These are phyloP conservation scores for Exserohilum rostratum DNA, from an alignment of 2,329 filamentous ascomycete genomes.

Conservation along the genomic window DNA sequence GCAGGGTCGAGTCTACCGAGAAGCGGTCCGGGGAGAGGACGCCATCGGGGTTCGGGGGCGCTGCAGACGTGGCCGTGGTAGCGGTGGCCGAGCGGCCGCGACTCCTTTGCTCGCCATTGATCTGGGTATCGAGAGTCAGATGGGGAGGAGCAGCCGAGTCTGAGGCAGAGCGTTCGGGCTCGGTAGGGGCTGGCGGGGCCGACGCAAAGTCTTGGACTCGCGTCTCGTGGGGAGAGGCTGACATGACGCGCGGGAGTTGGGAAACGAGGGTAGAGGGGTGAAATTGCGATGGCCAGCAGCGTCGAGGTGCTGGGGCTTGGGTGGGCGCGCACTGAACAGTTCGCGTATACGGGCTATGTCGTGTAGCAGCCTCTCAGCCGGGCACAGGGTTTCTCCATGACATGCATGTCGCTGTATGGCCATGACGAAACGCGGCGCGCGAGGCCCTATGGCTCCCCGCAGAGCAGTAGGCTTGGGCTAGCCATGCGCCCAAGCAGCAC, in stretches of 20 bases:
- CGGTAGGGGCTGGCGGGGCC: conserved; percentile 18
- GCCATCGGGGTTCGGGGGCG: conserved; percentile 25
- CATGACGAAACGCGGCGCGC: background rate
- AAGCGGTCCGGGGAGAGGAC: conserved; percentile 39
- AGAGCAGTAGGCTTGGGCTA: background rate
- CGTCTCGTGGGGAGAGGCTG: conserved; percentile 30
- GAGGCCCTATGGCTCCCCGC: too few relatives aligned
- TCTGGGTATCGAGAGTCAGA: conserved; percentile 36
- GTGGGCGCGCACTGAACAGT: background rate
- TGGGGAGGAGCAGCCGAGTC: conserved; percentile 15
- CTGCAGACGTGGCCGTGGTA: conserved; percentile 37
- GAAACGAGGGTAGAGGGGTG: background rate
- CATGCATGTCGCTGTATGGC: background rate
- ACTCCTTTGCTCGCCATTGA: conserved; percentile 22
- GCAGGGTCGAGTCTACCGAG: conserved; percentile 45
- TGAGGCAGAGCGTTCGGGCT: conserved; percentile 13
- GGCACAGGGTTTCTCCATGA: background rate
- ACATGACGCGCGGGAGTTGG: conserved; percentile 24
- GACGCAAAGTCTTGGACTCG: conserved; percentile 45
- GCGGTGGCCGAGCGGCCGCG: conserved; percentile 36
- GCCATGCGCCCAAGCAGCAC: too few relatives aligned
- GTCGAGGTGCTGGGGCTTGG: background rate
- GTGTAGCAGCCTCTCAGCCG: background rate
- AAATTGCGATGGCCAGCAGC: background rate
- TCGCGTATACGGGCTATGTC: conserved; percentile 1